phyloP scores from a whole-genome alignment of 1,284 basidiomycete species.

The Leccinum brunneo-olivaceum region DNA sequence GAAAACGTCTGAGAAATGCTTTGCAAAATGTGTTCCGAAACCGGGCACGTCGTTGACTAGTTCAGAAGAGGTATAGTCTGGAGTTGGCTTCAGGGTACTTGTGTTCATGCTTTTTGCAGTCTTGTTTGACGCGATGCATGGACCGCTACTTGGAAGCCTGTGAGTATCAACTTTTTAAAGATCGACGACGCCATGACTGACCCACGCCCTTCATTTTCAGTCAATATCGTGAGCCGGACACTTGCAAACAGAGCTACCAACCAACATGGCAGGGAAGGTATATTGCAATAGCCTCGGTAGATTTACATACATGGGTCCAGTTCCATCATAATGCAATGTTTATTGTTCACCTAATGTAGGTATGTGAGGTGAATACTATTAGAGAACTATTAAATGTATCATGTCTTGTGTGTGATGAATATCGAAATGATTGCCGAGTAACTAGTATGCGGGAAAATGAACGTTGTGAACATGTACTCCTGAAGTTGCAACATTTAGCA shows the following conservation, averaged over 20 bases:
- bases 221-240: constrained; percentile 66
- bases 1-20: constrained; percentile 78
- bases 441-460: constrained; percentile 5
- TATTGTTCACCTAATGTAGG: constrained; percentile 16
- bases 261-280: constrained; percentile 25
- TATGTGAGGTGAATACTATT: constrained; percentile 14
- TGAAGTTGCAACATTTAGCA: constrained; percentile 11
- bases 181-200: constrained; percentile 1
- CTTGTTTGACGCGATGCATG: constrained; percentile 68
- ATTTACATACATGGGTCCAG: not conserved
- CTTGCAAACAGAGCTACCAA: constrained; percentile 54
- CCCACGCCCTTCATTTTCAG: constrained; percentile 32
- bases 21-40: constrained; percentile 71
- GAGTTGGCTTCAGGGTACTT: not conserved
- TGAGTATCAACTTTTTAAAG: constrained; percentile 34
- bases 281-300: constrained; percentile 6
- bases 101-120: constrained; percentile 35
- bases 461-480: constrained; percentile 19
- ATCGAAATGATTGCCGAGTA: constrained; percentile 12
- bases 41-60: constrained; percentile 62
- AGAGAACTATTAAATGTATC: constrained; percentile 18
- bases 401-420: constrained; percentile 9
- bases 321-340: constrained; percentile 7
- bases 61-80: constrained; percentile 59
- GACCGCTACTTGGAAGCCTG: constrained; percentile 82